phyloP scores from a whole-genome alignment of 139 green algal species.

The Parachlorella kessleri region DNA sequence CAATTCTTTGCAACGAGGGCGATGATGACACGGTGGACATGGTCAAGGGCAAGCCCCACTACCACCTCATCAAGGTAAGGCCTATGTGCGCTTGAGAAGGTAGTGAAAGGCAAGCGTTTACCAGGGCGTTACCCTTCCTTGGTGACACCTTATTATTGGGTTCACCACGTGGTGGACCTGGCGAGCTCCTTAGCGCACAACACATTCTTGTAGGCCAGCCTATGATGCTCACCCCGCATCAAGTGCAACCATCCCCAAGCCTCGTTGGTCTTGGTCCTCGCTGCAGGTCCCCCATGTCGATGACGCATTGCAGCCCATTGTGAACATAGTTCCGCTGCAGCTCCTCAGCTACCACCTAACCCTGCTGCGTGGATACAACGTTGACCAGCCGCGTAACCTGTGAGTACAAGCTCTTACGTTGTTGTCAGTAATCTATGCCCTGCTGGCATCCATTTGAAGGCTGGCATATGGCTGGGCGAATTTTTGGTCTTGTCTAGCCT shows the following conservation, averaged over 20 bases:
- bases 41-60: constrained; percentile 26
- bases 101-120: not conserved
- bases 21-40: constrained; percentile 44
- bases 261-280: not conserved
- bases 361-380: constrained; percentile 88
- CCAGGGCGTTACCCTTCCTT: too few species aligned
- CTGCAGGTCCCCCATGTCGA: constrained; percentile 58
- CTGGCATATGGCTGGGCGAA: too few species aligned
- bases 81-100: constrained; percentile 3
- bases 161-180: too few species aligned
- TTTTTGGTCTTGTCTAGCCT: too few species aligned
- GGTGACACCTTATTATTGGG: too few species aligned
- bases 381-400: constrained; percentile 96
- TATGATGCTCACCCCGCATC: not conserved
- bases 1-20: constrained; percentile 87
- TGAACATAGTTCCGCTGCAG: constrained; percentile 97
- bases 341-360: constrained; percentile 95
- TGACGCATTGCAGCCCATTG: constrained; percentile 86
- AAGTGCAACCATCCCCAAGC: not conserved
- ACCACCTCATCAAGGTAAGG: constrained; percentile 49
- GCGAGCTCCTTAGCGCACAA: too few species aligned
- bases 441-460: too few species aligned
- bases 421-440: too few species aligned
- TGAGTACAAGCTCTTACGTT: too few species aligned
- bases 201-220: not conserved